Evolutionary conservation across 1,284 basidiomycete genomes (phyloP).

Genomic region (Hymenochaete sp.): DNA sequence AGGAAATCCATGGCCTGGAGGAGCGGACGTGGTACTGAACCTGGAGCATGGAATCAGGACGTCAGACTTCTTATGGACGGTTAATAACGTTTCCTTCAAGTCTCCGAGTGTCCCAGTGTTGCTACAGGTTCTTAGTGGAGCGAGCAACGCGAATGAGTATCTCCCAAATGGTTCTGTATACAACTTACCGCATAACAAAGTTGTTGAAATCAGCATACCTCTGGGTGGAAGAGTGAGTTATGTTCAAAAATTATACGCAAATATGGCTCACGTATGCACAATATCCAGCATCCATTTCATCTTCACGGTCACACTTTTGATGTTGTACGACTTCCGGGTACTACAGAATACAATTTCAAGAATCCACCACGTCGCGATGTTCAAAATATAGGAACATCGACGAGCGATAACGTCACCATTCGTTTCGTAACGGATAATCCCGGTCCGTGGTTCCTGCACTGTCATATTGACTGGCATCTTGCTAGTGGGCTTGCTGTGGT

Average conservation of each 20-base stretch:
- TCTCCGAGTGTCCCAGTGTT: constrained; percentile 26
- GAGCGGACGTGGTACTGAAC: constrained; percentile 25
- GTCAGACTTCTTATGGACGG: constrained; percentile 8
- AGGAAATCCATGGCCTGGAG: constrained; percentile 22
- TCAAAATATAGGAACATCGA: constrained; percentile 22
- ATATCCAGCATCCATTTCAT: constrained; percentile 28
- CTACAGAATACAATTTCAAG: constrained; percentile 28
- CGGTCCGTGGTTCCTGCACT: constrained; percentile 21
- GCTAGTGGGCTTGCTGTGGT: constrained; percentile 34
- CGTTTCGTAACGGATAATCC: constrained; percentile 31
- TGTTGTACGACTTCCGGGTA: constrained; percentile 28
- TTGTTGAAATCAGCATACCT: constrained; percentile 23
- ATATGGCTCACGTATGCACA: constrained; percentile 22
- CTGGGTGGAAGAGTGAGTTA: constrained; percentile 19
- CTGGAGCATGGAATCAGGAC: constrained; percentile 18
- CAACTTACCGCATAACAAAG: constrained; percentile 19
- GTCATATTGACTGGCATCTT: constrained; percentile 22
- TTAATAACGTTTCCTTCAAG: constrained; percentile 9
- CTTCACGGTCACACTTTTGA: constrained; percentile 32
- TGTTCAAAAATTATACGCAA: constrained; percentile 25
- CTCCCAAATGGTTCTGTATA: constrained; percentile 23
- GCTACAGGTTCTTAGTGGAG: constrained; percentile 24
- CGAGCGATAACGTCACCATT: constrained; percentile 25
- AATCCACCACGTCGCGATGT: constrained; percentile 34
- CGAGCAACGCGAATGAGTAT: constrained; percentile 19